Conservation (phyloP, 306 rosid genomes). For the Arachis hypogaea region DNA sequence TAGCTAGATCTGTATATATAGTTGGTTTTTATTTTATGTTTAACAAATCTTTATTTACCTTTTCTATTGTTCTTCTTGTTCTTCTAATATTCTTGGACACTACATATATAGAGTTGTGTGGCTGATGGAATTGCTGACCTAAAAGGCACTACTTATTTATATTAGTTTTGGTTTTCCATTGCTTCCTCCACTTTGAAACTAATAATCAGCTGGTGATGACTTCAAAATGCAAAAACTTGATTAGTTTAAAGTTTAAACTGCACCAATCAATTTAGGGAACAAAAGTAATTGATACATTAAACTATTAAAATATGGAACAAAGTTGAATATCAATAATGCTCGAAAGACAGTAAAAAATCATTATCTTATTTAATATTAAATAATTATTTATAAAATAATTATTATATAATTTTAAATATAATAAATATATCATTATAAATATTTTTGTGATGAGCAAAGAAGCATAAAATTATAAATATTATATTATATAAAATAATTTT, state of each 20-base stretch:
- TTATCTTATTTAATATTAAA: too few relatives aligned
- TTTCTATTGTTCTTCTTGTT: neutral
- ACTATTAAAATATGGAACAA: neutral
- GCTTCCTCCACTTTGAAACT: conserved; percentile 40
- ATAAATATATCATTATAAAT: too few relatives aligned
- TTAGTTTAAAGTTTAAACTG: neutral
- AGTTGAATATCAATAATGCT: too few relatives aligned
- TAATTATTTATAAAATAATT: too few relatives aligned
- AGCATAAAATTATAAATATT: too few relatives aligned
- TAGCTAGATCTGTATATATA: too few relatives aligned
- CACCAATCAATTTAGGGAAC: neutral
- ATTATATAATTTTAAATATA: too few relatives aligned
- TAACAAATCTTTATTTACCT: neutral
- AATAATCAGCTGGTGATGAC: conserved; percentile 28
- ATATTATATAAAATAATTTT: too few relatives aligned
- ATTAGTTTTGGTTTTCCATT: conserved; percentile 22
- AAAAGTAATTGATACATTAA: neutral
- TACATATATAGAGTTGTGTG: neutral
- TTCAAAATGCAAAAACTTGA: conserved; percentile 1
- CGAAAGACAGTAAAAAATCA: too few relatives aligned
- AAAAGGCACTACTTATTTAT: conserved; percentile 41
- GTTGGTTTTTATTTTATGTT: neutral
- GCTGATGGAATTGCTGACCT: conserved; percentile 46
- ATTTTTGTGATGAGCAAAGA: too few relatives aligned
- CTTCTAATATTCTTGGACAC: conserved; percentile 28